Conservation (phyloP, 257 asterid species). For the Cinchona pubescens region DNA sequence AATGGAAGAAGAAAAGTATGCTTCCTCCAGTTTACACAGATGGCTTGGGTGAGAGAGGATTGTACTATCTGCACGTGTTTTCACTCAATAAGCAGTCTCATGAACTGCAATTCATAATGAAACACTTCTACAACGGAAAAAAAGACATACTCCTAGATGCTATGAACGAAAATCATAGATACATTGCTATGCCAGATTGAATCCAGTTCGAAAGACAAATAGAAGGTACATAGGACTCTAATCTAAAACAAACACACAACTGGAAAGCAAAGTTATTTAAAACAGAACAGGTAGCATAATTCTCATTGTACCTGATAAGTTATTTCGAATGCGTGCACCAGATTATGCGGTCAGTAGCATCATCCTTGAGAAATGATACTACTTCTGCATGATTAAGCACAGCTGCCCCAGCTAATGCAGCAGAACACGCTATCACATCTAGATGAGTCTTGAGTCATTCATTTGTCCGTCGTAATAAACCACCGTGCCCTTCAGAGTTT, state of each 20-base stretch:
- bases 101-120: background rate
- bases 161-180: background rate
- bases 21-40: background rate
- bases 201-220: background rate
- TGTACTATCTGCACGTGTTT: background rate
- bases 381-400: constrained; percentile 95
- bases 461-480: constrained; percentile 98
- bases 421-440: constrained; percentile 86
- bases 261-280: background rate
- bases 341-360: constrained; percentile 54
- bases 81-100: background rate
- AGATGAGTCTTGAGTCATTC: constrained; percentile 93
- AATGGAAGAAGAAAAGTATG: background rate
- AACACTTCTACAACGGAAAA: background rate
- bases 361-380: constrained; percentile 65
- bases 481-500: constrained; percentile 89
- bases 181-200: background rate
- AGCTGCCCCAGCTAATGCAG: constrained; percentile 91
- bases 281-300: background rate
- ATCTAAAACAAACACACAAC: background rate
- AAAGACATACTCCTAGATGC: background rate
- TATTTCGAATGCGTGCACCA: constrained; percentile 81
- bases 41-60: background rate
- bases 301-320: constrained; percentile 59
- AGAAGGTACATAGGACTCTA: background rate